phyloP scores from a whole-genome alignment of 75 land plant genomes.

The Chamaecyparis obtusa region DNA sequence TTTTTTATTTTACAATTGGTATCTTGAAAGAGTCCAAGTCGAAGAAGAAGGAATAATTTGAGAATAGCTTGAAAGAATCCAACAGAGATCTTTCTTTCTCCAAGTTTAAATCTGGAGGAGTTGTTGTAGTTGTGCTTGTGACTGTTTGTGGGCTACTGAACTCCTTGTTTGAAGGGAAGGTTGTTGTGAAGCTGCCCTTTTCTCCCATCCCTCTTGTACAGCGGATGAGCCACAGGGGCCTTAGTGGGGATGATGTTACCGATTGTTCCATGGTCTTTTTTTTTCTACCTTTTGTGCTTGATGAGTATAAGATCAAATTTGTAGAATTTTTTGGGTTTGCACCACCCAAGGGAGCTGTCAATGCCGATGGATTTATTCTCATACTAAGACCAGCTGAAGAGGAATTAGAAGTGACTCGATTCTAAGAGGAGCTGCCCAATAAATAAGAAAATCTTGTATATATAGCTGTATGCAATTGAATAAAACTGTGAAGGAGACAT shows the following conservation, averaged over 20 bases:
- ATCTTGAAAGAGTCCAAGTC: slow-evolving; percentile 52
- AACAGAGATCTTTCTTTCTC: slow-evolving; percentile 70
- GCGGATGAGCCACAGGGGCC: slow-evolving; percentile 82
- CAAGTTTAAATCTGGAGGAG: slow-evolving; percentile 91
- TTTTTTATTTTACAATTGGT: too few relatives aligned
- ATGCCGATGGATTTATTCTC: slow-evolving; percentile 46
- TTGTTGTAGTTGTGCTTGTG: slow-evolving; percentile 77
- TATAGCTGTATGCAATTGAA: too few relatives aligned
- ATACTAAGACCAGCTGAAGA: slow-evolving; percentile 58
- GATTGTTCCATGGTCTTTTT: slow-evolving; percentile 94
- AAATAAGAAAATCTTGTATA: too few relatives aligned
- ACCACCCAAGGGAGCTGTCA: slow-evolving; percentile 70
- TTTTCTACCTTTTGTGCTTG: slow-evolving; percentile 78
- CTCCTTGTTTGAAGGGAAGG: slow-evolving; percentile 77
- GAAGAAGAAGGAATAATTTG: slow-evolving; percentile 92
- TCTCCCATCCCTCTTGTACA: slow-evolving; percentile 52
- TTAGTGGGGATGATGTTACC: slow-evolving; percentile 74
- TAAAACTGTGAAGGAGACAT: too few relatives aligned
- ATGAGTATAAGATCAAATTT: slow-evolving; percentile 83
- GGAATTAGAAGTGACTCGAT: too few relatives aligned
- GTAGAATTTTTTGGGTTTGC: slow-evolving; percentile 87
- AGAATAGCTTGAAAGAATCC: slow-evolving; percentile 77
- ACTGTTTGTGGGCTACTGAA: slow-evolving; percentile 80
- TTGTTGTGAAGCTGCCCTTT: slow-evolving; percentile 82
- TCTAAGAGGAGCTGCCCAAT: too few relatives aligned